phyloP scores from a whole-genome alignment of 2,329 filamentous ascomycete species.

The Colletotrichum ledebouriae region DNA sequence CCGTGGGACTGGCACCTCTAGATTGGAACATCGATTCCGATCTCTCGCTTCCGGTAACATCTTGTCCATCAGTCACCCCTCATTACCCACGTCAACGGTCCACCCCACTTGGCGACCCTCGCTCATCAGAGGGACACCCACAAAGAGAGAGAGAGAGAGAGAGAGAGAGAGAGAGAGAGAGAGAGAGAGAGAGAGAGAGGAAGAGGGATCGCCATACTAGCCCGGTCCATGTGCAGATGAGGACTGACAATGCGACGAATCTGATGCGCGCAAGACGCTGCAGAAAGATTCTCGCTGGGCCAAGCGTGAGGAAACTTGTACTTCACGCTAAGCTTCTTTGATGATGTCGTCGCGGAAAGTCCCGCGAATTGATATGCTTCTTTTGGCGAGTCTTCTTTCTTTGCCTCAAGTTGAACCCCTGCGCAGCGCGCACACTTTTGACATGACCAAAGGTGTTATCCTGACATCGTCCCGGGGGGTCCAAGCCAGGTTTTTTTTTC shows the following conservation, averaged over 20 bases:
- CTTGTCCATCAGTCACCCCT: slow-evolving; percentile 17
- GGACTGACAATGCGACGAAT: slow-evolving; percentile 38
- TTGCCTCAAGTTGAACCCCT: slow-evolving; percentile 9
- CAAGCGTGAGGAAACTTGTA: slow-evolving; percentile 25
- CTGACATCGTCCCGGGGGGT: slow-evolving; percentile 22
- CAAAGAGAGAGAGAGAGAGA: too few species aligned
- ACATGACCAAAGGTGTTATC: slow-evolving; percentile 8
- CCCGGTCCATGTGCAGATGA: slow-evolving; percentile 32
- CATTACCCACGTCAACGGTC: slow-evolving; percentile 16
- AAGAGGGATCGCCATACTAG: slow-evolving; percentile 20
- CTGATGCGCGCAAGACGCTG: slow-evolving; percentile 32
- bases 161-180: slow-evolving; percentile 6
- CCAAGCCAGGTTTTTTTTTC: slow-evolving; percentile 16
- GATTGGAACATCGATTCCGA: slow-evolving; percentile 10
- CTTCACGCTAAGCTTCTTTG: slow-evolving; percentile 37
- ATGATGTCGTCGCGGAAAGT: slow-evolving; percentile 35
- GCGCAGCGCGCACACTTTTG: slow-evolving; percentile 21
- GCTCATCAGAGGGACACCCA: slow-evolving; percentile 20
- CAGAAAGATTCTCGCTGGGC: slow-evolving; percentile 24
- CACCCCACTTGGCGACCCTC: slow-evolving; percentile 23
- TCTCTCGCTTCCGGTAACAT: slow-evolving; percentile 11
- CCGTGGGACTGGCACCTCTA: slow-evolving; percentile 9
- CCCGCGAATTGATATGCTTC: slow-evolving; percentile 20
- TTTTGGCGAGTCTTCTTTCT: slow-evolving; percentile 18
- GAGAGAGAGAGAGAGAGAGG: background rate